Evolutionary conservation across 306 rosid genomes (phyloP).

Genomic region (Coriaria nepalensis): DNA sequence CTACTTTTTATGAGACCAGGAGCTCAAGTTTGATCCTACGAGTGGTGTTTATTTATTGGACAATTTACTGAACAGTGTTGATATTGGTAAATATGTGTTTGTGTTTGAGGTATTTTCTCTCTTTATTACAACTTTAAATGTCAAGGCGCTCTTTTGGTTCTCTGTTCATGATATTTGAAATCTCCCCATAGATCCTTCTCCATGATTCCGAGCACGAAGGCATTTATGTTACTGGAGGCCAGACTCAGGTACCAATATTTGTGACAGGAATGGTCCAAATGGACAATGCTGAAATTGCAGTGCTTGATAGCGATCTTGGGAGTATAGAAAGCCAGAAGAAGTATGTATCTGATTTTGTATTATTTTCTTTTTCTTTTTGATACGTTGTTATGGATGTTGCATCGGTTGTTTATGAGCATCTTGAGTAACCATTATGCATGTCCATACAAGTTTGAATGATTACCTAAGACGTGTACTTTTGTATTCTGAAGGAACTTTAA

Average conservation of each 20-base stretch:
- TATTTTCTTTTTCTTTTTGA: neutral
- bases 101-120: conserved; percentile 61
- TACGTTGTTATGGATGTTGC: neutral
- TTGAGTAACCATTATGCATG: conserved; percentile 3
- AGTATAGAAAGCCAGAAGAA: conserved; percentile 70
- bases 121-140: neutral
- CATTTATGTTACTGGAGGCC: conserved; percentile 72
- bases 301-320: conserved; percentile 85
- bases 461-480: conserved; percentile 7
- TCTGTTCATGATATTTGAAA: conserved; percentile 1
- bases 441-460: conserved; percentile 3
- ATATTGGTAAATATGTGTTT: conserved; percentile 62
- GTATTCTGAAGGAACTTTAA: conserved; percentile 5
- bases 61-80: conserved; percentile 41
- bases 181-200: conserved; percentile 39
- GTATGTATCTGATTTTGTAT: conserved; percentile 26
- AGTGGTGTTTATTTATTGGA: conserved; percentile 53
- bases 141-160: neutral
- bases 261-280: conserved; percentile 57
- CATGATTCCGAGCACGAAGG: conserved; percentile 37
- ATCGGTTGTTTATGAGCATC: conserved; percentile 8
- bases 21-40: conserved; percentile 59
- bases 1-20: conserved; percentile 21
- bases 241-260: conserved; percentile 56
- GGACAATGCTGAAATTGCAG: conserved; percentile 62